Base-by-base conservation (phyloP, 2,329 filamentous ascomycete species). In the Cryoendolithus antarcticus region DNA sequence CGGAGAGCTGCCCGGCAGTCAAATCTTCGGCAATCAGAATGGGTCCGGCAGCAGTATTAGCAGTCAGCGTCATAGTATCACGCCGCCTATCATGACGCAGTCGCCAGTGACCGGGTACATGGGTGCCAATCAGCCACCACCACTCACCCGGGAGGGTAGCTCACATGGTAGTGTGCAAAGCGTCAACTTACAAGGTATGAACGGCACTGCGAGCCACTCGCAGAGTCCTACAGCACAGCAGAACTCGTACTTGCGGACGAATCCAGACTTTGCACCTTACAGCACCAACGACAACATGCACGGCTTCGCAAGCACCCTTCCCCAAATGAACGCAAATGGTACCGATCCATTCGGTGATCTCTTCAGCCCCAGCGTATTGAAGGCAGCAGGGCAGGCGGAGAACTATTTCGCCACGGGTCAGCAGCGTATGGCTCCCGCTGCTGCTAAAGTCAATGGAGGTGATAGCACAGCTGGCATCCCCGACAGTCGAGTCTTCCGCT, bases 1-100 rank as follows among this genome's bases (percentile, higher is more conserved):
- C 54, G 91, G 91, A 34, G 73, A 78, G 43, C 71, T 93, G 15
- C 72, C 74, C 11, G 67, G 65, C 19, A 61, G 65, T 3, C 69
- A 72, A 44, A 63, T 74, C 9, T 67, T 74, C 44, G 51, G 50
- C 34, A 53, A 47, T 24, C 48, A 48, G 32, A 36, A 42, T 12
- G 31, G 35, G 19, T 33, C 6, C 24, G 39, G 41, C 11, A 46
- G 32, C 27, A 36, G 38, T 10, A 40, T 41, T 28, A 69, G 62
- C 44, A 68, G 66, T 30, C 45, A 51, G 28, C 46, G 44, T 15
- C 41, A 46, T 35, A 55, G 47, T 31, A 40, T 41, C 30, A 50
- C 52, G 13, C 48, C 53, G 32, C 51, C 53, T 27, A 34, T 44
- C 6, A 39, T 40, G 11, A 43, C 47, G 6, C 49, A 48, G 13